These are phyloP conservation scores for Carex pumila DNA, from an alignment of 176 grass and related monocot genomes.

Conservation along the genomic window DNA sequence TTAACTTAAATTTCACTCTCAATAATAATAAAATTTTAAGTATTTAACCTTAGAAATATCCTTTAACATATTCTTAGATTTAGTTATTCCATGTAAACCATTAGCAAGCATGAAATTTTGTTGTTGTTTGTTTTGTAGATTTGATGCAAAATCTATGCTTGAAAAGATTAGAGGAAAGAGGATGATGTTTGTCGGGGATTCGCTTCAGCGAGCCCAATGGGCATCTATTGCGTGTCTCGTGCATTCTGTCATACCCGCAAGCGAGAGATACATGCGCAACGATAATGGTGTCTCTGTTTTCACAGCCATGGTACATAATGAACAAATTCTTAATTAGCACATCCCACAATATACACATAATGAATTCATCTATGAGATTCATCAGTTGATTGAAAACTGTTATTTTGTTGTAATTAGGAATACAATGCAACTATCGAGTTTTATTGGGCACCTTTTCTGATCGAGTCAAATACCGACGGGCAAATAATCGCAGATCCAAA, in stretches of 20 bases:
- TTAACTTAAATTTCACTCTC: background rate
- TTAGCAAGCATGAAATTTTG: background rate
- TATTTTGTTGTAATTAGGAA: background rate
- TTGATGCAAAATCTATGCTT: slow-evolving; percentile 37
- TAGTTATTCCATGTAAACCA: background rate
- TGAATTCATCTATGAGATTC: background rate
- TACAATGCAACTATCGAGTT: slow-evolving; percentile 56
- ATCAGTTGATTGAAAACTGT: background rate
- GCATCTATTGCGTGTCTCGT: slow-evolving; percentile 59
- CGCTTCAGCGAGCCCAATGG: slow-evolving; percentile 63
- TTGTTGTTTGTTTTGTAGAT: slow-evolving; percentile 26
- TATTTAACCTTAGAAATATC: background rate
- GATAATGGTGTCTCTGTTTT: slow-evolving; percentile 35
- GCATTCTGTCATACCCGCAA: slow-evolving; percentile 37
- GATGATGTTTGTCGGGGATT: slow-evolving; percentile 83
- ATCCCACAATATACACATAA: background rate
- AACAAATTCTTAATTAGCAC: background rate
- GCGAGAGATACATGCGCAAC: slow-evolving; percentile 34
- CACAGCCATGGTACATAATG: slow-evolving; percentile 25
- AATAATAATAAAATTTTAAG: background rate
- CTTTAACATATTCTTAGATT: background rate
- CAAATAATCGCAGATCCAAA: slow-evolving; percentile 27
- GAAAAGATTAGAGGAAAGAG: slow-evolving; percentile 68
- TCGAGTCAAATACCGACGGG: slow-evolving; percentile 49
- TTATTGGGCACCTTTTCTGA: slow-evolving; percentile 63